Conservation (phyloP, 2,329 filamentous ascomycete species). For the Cadophora sp. region DNA sequence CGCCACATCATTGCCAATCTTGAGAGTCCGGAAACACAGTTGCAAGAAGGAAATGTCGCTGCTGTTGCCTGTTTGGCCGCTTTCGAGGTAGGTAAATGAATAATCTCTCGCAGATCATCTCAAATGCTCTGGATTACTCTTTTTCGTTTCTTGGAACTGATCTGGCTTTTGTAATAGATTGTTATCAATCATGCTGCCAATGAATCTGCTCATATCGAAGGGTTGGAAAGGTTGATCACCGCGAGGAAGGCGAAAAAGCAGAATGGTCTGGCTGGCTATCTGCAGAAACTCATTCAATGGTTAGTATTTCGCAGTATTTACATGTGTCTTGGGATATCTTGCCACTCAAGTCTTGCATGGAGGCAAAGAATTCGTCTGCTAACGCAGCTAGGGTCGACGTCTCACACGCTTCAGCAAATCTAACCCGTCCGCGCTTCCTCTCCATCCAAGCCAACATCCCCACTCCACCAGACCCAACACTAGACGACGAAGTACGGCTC, state of each 20-base stretch:
- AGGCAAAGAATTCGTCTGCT: not conserved
- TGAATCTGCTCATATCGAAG: slow-evolving; percentile 11
- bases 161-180: slow-evolving; percentile 9
- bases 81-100: slow-evolving; percentile 21
- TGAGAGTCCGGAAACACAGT: slow-evolving; percentile 10
- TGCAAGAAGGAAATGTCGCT: slow-evolving; percentile 13
- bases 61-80: slow-evolving; percentile 18
- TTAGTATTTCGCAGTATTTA: not conserved
- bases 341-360: not conserved
- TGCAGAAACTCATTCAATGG: slow-evolving; percentile 19
- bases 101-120: not conserved
- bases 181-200: not conserved
- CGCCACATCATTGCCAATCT: slow-evolving; percentile 16
- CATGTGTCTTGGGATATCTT: not conserved
- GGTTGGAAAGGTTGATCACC: slow-evolving; percentile 10
- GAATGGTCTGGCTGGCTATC: not conserved
- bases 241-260: slow-evolving; percentile 20
- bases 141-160: not conserved
- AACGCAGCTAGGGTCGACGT: slow-evolving; percentile 19
- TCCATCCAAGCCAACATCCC: slow-evolving; percentile 1
- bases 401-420: slow-evolving; percentile 19
- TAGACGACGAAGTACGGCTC: slow-evolving; percentile 14
- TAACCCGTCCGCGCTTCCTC: slow-evolving; percentile 11
- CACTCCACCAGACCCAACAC: not conserved
- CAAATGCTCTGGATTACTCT: not conserved